Evolutionary conservation across 352 stramenopile genomes (phyloP).

Genomic region (Phytopythium montanum): DNA sequence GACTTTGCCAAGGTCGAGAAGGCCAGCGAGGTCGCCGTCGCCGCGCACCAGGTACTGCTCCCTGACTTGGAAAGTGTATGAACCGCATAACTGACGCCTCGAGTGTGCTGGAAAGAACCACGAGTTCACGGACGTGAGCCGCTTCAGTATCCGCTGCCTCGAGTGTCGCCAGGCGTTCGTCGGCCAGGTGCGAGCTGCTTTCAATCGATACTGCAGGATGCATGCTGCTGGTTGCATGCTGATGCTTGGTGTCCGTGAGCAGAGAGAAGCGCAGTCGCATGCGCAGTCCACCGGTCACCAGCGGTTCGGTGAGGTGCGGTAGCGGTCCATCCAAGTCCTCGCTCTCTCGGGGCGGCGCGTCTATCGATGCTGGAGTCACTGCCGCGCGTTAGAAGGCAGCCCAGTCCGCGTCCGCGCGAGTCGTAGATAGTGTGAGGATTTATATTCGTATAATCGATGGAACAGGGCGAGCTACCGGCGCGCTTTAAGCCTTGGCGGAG

Average conservation of each 20-base stretch:
- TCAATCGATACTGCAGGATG: too few relatives aligned
- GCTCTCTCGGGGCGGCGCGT: not conserved
- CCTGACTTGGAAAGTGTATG: not conserved
- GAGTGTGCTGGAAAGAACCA: conserved; percentile 49
- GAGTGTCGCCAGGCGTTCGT: conserved; percentile 60
- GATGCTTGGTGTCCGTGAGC: not conserved
- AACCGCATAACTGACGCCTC: too few relatives aligned
- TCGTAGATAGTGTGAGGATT: not conserved
- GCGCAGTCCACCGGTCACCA: conserved; percentile 62
- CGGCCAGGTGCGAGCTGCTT: conserved; percentile 37
- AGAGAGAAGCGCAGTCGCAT: conserved; percentile 60
- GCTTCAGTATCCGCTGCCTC: conserved; percentile 75
- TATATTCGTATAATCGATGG: not conserved
- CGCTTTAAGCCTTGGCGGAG: conserved; percentile 6
- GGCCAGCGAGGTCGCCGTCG: conserved; percentile 76
- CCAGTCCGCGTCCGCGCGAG: too few relatives aligned
- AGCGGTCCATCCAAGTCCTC: not conserved
- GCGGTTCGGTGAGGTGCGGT: conserved; percentile 65
- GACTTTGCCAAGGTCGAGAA: conserved; percentile 81
- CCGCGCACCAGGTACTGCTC: conserved; percentile 60
- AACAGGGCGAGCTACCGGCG: not conserved
- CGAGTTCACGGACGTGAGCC: conserved; percentile 71
- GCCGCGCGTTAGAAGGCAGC: too few relatives aligned
- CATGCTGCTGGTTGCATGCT: not conserved
- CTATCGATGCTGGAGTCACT: not conserved